Conservation (phyloP, 106 monocot genomes). For the Dioscorea alata region DNA sequence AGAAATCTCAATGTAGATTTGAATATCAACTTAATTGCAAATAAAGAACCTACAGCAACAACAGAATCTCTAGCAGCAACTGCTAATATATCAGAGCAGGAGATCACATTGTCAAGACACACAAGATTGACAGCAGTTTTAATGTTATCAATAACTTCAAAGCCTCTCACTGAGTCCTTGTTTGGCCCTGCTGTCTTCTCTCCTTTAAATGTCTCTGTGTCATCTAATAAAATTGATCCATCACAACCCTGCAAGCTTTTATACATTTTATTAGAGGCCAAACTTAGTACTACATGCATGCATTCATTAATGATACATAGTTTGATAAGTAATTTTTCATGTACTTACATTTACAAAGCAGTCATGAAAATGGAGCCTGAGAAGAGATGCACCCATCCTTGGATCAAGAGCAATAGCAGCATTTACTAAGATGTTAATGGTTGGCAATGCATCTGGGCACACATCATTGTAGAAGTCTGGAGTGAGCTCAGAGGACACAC, state of each 20-base stretch:
- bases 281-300: not conserved
- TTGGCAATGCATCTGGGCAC: constrained; percentile 40
- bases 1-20: not conserved
- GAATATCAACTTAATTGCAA: too few species aligned
- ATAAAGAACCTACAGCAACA: constrained; percentile 17
- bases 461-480: constrained; percentile 37
- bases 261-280: constrained; percentile 1
- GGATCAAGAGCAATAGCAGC: constrained; percentile 28
- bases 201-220: constrained; percentile 24
- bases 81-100: constrained; percentile 35
- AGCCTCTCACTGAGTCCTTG: constrained; percentile 30
- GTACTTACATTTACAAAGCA: constrained; percentile 59
- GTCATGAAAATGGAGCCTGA: constrained; percentile 81
- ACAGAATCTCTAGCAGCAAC: constrained; percentile 42
- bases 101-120: constrained; percentile 28
- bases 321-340: not conserved
- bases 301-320: constrained; percentile 4
- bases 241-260: constrained; percentile 26
- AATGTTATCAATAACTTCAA: constrained; percentile 31
- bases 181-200: constrained; percentile 43
- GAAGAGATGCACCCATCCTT: constrained; percentile 56
- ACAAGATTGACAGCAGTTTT: constrained; percentile 16
- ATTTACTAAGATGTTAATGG: constrained; percentile 25
- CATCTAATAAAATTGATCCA: constrained; percentile 31
- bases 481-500: constrained; percentile 12